phyloP scores from a whole-genome alignment of 2,329 filamentous ascomycete genomes.

The Zasmidium angulare region DNA sequence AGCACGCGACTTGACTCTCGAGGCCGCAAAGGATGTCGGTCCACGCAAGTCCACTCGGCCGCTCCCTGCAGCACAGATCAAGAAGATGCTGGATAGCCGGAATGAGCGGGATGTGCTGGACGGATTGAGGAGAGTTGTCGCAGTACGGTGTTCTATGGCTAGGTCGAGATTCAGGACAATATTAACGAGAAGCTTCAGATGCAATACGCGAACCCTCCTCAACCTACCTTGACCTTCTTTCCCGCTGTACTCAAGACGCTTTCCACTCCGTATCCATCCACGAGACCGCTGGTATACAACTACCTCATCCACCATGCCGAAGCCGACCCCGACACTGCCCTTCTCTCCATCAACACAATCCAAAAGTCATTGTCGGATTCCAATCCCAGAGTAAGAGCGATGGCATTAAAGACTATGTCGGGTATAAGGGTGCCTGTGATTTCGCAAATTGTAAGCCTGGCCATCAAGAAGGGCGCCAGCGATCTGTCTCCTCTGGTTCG shows the following conservation, averaged over 20 bases:
- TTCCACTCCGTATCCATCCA: constrained; percentile 86
- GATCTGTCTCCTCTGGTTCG: constrained; percentile 95
- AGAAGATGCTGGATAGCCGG: constrained; percentile 90
- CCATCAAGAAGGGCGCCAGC: constrained; percentile 87
- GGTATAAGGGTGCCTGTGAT: constrained; percentile 97
- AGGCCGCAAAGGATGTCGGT: constrained; percentile 88
- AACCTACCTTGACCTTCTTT: constrained; percentile 88
- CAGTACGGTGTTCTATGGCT: constrained; percentile 57
- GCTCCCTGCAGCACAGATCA: constrained; percentile 79
- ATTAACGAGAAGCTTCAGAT: constrained; percentile 58
- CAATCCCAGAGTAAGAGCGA: constrained; percentile 84
- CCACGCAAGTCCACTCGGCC: constrained; percentile 59
- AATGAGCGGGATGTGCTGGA: constrained; percentile 92
- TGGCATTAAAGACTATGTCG: constrained; percentile 95
- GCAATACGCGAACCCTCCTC: constrained; percentile 89
- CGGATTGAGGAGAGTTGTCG: constrained; percentile 82
- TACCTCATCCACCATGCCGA: constrained; percentile 97
- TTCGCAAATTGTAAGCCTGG: constrained; percentile 92
- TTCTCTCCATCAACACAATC: constrained; percentile 97
- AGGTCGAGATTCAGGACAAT: neutral
- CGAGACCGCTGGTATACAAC: constrained; percentile 98
- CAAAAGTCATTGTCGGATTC: constrained; percentile 94
- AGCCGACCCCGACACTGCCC: constrained; percentile 88
- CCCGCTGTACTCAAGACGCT: constrained; percentile 98
- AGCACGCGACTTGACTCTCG: constrained; percentile 96